These are phyloP conservation scores for Dunaliella sp. DNA, from an alignment of 139 green algal species.

Conservation along the genomic window DNA sequence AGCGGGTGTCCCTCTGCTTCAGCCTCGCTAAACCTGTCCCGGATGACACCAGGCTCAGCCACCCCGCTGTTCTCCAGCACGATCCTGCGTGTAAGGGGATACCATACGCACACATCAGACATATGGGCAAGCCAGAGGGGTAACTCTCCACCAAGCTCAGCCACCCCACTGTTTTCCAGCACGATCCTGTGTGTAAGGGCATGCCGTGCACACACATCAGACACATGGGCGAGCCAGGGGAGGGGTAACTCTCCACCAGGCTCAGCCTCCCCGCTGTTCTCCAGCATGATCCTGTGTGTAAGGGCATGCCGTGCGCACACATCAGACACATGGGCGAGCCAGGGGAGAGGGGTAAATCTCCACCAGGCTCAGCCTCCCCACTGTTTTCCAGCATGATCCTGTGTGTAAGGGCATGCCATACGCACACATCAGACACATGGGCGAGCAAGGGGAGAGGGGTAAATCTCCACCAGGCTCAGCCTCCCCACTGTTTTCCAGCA, in stretches of 20 bases:
- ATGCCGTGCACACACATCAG: no score
- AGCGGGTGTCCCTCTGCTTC: constrained; percentile 59
- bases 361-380: constrained; percentile 89
- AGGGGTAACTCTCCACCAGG: no score
- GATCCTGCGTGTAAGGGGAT: constrained; percentile 65
- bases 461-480: constrained; percentile 86
- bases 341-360: no score
- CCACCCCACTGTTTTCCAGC: constrained; percentile 90
- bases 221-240: no score
- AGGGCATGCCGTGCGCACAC: no score
- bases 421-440: no score
- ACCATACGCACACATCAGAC: no score
- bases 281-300: constrained; percentile 80
- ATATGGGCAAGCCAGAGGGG: no score
- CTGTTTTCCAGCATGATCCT: constrained; percentile 89
- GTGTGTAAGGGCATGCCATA: no score
- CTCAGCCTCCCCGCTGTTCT: constrained; percentile 92
- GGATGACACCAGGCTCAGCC: constrained; percentile 88
- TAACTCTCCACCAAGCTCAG: constrained; percentile 89
- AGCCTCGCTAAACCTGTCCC: constrained; percentile 87
- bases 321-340: no score
- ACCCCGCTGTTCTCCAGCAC: constrained; percentile 92
- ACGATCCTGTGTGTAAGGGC: constrained; percentile 81
- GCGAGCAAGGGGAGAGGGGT: no score
- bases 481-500: no score